Evolutionary conservation across 306 rosid genomes (phyloP).

Genomic region (Citrullus amarus): DNA sequence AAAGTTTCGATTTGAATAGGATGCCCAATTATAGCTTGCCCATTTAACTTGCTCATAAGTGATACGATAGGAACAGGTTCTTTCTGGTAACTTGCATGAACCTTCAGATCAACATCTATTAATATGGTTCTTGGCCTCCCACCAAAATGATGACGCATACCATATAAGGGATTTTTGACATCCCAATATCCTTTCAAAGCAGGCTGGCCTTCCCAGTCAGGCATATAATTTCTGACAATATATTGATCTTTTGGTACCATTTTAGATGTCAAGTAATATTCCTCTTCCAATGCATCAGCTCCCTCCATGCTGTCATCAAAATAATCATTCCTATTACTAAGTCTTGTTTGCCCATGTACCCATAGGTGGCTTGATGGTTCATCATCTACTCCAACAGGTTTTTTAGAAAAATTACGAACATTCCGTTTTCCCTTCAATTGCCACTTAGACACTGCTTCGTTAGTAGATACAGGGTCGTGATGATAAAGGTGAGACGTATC

Average conservation of each 20-base stretch:
- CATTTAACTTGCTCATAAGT: conserved; percentile 76
- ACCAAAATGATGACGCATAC: conserved; percentile 29
- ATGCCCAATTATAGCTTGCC: conserved; percentile 83
- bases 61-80: conserved; percentile 89
- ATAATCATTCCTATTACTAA: conserved; percentile 15
- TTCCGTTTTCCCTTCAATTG: conserved; percentile 89
- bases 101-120: conserved; percentile 77
- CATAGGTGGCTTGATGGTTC: conserved; percentile 33
- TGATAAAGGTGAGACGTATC: conserved; percentile 57
- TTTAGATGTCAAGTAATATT: conserved; percentile 37
- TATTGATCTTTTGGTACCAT: conserved; percentile 32
- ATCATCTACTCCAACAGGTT: conserved; percentile 41
- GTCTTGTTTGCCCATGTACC: conserved; percentile 18
- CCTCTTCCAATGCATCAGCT: conserved; percentile 43
- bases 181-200: conserved; percentile 53
- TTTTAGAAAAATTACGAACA: conserved; percentile 54
- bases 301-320: conserved; percentile 32
- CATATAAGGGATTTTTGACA: conserved; percentile 32
- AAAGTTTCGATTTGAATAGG: conserved; percentile 74
- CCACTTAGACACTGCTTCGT: conserved; percentile 92
- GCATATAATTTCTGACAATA: conserved; percentile 20
- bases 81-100: conserved; percentile 75
- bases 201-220: conserved; percentile 65
- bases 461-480: conserved; percentile 38
- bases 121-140: conserved; percentile 47